phyloP scores from a whole-genome alignment of 768 basidiomycete species.

The Collybia sordida region DNA sequence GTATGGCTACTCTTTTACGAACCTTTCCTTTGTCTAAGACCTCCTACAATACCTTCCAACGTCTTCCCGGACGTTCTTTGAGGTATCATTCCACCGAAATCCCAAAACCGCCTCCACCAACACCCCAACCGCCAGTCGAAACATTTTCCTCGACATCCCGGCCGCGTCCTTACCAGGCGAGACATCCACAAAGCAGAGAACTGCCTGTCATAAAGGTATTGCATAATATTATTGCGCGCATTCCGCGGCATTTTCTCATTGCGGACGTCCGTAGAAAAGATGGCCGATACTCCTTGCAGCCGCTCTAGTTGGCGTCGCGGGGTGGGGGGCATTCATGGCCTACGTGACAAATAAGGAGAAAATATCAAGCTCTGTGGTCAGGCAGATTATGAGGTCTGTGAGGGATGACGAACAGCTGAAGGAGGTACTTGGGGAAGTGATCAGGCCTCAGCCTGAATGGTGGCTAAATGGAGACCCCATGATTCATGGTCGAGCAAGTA shows the following conservation, averaged over 20 bases:
- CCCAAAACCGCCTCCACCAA: conserved; percentile 16
- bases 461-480: conserved; percentile 77
- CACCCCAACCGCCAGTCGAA: conserved; percentile 17
- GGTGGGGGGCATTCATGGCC: conserved; percentile 68
- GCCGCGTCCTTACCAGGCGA: conserved; percentile 37
- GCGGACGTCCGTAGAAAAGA: conserved; percentile 30
- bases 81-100: conserved; percentile 12
- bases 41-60: neutral
- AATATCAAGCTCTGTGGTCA: conserved; percentile 71
- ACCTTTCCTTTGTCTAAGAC: neutral
- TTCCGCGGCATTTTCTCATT: neutral
- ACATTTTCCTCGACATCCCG: conserved; percentile 29
- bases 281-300: conserved; percentile 62
- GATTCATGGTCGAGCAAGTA: conserved; percentile 64
- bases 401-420: conserved; percentile 49
- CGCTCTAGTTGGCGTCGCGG: conserved; percentile 50
- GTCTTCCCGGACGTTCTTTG: neutral
- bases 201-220: conserved; percentile 35
- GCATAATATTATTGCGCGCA: neutral
- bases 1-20: neutral
- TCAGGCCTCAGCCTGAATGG: conserved; percentile 65
- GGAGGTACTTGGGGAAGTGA: conserved; percentile 62
- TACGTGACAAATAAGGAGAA: conserved; percentile 78
- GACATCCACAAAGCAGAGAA: conserved; percentile 26
- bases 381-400: conserved; percentile 61